phyloP scores from a whole-genome alignment of 768 basidiomycete species.

The Leccinum uliginosum region DNA sequence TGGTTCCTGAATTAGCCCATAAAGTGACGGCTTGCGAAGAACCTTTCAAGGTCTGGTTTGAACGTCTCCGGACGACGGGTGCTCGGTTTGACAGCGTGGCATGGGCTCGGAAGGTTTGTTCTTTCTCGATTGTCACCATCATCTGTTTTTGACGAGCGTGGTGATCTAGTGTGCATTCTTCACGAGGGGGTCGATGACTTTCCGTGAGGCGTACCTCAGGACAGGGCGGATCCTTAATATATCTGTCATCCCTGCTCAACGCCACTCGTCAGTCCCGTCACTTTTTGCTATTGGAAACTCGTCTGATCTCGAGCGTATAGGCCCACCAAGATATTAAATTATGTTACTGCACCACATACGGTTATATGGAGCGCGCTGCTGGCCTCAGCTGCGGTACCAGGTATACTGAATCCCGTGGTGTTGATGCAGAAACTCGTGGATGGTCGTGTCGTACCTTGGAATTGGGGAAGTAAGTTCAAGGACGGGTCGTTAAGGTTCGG shows the following conservation, averaged over 20 bases:
- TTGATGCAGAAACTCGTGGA: constrained; percentile 87
- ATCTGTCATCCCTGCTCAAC: constrained; percentile 86
- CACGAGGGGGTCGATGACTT: constrained; percentile 90
- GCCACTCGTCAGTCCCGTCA: constrained; percentile 62
- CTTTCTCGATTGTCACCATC: background rate
- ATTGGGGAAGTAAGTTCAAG: constrained; percentile 91
- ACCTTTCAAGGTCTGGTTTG: constrained; percentile 61
- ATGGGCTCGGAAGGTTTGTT: constrained; percentile 84
- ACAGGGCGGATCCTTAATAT: constrained; percentile 94
- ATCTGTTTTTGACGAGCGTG: background rate
- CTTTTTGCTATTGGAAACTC: background rate
- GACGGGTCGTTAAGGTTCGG: constrained; percentile 82
- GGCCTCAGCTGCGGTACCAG: constrained; percentile 92
- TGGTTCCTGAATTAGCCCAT: constrained; percentile 81
- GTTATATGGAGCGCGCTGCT: constrained; percentile 78
- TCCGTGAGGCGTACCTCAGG: constrained; percentile 88
- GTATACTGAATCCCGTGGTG: constrained; percentile 92
- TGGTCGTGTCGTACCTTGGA: constrained; percentile 84
- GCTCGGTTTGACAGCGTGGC: constrained; percentile 89
- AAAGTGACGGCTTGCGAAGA: constrained; percentile 83
- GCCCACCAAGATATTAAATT: constrained; percentile 93
- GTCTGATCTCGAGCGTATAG: constrained; percentile 34
- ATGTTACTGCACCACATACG: constrained; percentile 92
- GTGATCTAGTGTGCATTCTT: constrained; percentile 72
- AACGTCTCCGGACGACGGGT: constrained; percentile 77